Evolutionary conservation across 2,329 filamentous ascomycete species (phyloP).

Genomic region (Teratosphaeria epicoccoides): DNA sequence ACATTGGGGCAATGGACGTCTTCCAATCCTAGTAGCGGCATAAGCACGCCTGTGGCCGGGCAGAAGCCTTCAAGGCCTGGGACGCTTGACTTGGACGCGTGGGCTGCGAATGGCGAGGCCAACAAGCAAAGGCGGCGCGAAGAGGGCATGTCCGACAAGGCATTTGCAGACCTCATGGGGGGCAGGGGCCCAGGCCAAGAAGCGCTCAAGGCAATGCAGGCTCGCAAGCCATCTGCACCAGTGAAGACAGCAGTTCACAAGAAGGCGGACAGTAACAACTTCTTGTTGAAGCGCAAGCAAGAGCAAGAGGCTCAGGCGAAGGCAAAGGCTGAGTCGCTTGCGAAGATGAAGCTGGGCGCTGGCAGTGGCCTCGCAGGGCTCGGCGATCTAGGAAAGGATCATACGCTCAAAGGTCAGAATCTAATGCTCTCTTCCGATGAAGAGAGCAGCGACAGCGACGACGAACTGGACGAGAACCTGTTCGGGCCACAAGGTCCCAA

Average conservation of each 20-base stretch:
- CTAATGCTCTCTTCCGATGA: slow-evolving; percentile 80
- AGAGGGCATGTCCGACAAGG: slow-evolving; percentile 6
- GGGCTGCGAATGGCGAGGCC: slow-evolving; percentile 10
- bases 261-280: slow-evolving; percentile 39
- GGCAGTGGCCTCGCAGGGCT: slow-evolving; percentile 68
- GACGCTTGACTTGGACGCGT: slow-evolving; percentile 26
- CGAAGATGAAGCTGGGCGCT: slow-evolving; percentile 45
- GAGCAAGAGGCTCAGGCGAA: slow-evolving; percentile 65
- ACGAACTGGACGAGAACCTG: slow-evolving; percentile 46
- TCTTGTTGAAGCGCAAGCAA: slow-evolving; percentile 63
- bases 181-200: slow-evolving; percentile 9
- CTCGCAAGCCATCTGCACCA: not conserved
- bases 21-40: slow-evolving; percentile 17
- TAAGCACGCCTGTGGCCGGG: slow-evolving; percentile 15
- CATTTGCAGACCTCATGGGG: slow-evolving; percentile 8
- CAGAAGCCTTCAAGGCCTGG: slow-evolving; percentile 12
- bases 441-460: slow-evolving; percentile 41
- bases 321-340: slow-evolving; percentile 27
- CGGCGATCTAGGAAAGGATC: slow-evolving; percentile 66
- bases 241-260: slow-evolving; percentile 11
- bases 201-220: slow-evolving; percentile 11
- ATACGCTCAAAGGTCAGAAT: slow-evolving; percentile 61
- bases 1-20: slow-evolving; percentile 32
- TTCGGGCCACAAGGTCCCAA: slow-evolving; percentile 47
- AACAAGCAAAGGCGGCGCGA: slow-evolving; percentile 1